Conservation (phyloP, 163 green algal genomes). For the Coccomyxa subellipsoidea region DNA sequence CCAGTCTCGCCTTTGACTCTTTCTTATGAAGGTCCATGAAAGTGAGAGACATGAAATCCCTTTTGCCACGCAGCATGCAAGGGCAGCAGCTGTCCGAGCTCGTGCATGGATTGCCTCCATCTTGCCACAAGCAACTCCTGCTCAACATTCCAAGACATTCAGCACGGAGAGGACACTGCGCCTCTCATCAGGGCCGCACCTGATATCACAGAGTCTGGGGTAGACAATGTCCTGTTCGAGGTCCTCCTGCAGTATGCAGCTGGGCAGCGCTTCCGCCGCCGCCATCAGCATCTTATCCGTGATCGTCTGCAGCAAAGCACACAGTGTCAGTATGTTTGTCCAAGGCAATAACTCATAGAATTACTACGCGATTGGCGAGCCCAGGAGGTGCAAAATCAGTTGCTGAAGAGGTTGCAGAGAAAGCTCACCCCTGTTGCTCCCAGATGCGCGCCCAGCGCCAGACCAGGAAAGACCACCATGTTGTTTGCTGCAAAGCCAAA, state of each 20-base stretch:
- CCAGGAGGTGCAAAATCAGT: not conserved
- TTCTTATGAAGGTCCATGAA: not conserved
- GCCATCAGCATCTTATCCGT: slow-evolving; percentile 78
- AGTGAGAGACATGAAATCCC: too few relatives aligned
- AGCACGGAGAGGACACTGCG: not conserved
- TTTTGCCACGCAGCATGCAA: not conserved
- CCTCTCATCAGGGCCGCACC: slow-evolving; percentile 12
- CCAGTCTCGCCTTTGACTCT: not conserved
- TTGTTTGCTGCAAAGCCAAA: slow-evolving; percentile 6
- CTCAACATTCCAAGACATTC: not conserved
- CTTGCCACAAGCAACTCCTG: not conserved
- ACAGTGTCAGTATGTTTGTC: not conserved
- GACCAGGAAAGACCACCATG: slow-evolving; percentile 39
- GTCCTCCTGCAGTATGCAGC: slow-evolving; percentile 37
- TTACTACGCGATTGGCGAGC: not conserved
- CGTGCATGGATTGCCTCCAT: not conserved
- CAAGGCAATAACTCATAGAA: not conserved
- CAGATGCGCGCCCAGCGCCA: slow-evolving; percentile 69
- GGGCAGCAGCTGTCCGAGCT: not conserved
- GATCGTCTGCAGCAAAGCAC: slow-evolving; percentile 28
- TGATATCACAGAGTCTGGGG: slow-evolving; percentile 49
- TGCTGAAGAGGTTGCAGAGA: not conserved
- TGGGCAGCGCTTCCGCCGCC: slow-evolving; percentile 45
- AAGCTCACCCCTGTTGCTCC: slow-evolving; percentile 35
- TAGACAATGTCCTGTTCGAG: slow-evolving; percentile 45